Conservation (phyloP, 306 rosid species). For the Vicia sativa region DNA sequence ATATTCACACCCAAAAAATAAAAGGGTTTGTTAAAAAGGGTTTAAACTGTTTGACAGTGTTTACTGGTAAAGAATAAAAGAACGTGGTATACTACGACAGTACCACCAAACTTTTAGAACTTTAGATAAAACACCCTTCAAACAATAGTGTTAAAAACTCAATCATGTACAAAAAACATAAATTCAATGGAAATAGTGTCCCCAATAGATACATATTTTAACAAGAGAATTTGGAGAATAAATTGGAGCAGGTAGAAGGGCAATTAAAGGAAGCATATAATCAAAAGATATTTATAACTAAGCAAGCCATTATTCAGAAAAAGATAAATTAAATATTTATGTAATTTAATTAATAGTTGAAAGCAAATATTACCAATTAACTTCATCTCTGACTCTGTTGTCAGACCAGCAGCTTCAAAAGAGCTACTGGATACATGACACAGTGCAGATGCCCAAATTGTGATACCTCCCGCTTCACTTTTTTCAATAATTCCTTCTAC, state of each 20-base stretch:
- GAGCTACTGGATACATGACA: constrained; percentile 57
- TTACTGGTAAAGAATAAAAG: constrained; percentile 4
- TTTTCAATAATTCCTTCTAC: constrained; percentile 72
- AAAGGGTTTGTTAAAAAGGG: constrained; percentile 25
- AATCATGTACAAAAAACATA: background rate
- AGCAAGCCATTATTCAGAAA: constrained; percentile 18
- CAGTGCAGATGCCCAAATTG: constrained; percentile 73
- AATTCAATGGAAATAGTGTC: constrained; percentile 10
- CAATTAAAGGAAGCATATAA: constrained; percentile 1
- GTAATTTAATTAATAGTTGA: constrained; percentile 28
- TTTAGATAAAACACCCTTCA: background rate
- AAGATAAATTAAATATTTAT: constrained; percentile 32
- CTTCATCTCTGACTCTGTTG: constrained; percentile 70
- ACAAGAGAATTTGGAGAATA: background rate
- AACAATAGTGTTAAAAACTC: constrained; percentile 5
- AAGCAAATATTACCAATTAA: constrained; percentile 57
- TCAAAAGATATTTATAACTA: constrained; percentile 15
- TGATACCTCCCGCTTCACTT: constrained; percentile 58
- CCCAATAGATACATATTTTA: background rate
- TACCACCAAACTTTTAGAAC: constrained; percentile 10
- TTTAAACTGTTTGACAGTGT: constrained; percentile 21
- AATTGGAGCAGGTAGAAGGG: constrained; percentile 25
- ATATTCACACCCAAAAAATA: constrained; percentile 35
- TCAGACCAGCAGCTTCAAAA: constrained; percentile 58
- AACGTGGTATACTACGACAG: background rate